Percentiles rank a stretch among this genome's conserved stretches.
Conservation (phyloP, 2,329 filamentous ascomycete genomes). For the Cercospora sojina region DNA sequence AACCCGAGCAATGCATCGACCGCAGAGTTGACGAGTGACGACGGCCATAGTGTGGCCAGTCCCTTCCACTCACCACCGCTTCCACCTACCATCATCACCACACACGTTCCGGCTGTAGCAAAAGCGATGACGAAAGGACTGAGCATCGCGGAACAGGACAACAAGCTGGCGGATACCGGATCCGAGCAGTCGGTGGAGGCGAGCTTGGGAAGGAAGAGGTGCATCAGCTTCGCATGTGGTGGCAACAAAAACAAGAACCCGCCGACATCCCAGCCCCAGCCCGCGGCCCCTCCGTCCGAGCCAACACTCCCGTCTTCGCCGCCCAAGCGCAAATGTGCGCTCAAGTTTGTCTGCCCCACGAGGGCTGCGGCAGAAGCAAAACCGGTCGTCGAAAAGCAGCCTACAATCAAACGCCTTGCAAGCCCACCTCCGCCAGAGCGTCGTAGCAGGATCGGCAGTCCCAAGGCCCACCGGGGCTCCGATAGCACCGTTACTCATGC, state of each 20-base stretch:
- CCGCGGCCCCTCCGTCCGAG: conserved; percentile 34
- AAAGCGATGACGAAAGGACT: conserved; percentile 42
- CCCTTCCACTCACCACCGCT: conserved; percentile 84
- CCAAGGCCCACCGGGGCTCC: conserved; percentile 47
- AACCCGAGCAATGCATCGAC: conserved; percentile 79
- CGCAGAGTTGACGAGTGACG: conserved; percentile 91
- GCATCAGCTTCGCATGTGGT: conserved; percentile 84
- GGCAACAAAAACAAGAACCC: conserved; percentile 57
- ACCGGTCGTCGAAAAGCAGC: conserved; percentile 26
- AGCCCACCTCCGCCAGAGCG: conserved; percentile 45
- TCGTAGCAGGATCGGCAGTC: conserved; percentile 14
- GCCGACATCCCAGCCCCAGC: conserved; percentile 36
- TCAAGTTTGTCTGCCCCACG: conserved; percentile 73
- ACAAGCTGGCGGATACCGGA: conserved; percentile 34
- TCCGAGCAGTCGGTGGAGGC: conserved; percentile 60
- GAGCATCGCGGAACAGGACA: conserved; percentile 41
- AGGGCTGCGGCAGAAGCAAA: conserved; percentile 46
- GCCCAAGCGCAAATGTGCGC: conserved; percentile 58
- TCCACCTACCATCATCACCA: conserved; percentile 53
- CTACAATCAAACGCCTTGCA: conserved; percentile 35
- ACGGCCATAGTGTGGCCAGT: conserved; percentile 70
- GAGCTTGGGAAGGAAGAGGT: conserved; percentile 73
- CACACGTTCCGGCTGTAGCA: conserved; percentile 41
- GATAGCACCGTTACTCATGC: conserved; percentile 52
- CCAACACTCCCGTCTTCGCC: conserved; percentile 36